Conservation (phyloP, 1,284 basidiomycete genomes). For the Cutaneotrichosporon sp. region DNA sequence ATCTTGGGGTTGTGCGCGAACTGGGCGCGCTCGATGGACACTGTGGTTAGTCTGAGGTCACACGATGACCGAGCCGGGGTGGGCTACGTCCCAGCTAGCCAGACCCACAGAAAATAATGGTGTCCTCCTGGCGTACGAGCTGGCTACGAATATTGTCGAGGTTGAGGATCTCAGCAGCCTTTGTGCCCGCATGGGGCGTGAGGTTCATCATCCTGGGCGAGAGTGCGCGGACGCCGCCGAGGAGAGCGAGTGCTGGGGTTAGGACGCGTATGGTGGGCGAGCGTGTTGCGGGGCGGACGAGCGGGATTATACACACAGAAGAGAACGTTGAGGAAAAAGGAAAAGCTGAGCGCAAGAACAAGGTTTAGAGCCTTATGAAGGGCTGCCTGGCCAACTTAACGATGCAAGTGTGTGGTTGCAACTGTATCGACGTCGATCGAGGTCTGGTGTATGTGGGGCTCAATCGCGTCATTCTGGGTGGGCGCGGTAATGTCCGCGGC, state of each 20-base stretch:
- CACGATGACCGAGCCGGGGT: too few species aligned
- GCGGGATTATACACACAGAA: not conserved
- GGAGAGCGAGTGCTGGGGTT: not conserved
- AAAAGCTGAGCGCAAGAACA: not conserved
- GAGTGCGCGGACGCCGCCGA: not conserved
- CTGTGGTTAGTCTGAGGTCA: slow-evolving; percentile 46
- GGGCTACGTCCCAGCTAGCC: too few species aligned
- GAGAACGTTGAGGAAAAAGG: not conserved
- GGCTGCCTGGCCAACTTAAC: too few species aligned
- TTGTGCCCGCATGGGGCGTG: slow-evolving; percentile 49
- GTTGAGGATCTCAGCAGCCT: slow-evolving; percentile 68
- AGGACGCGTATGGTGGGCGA: too few species aligned
- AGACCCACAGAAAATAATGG: slow-evolving; percentile 75
- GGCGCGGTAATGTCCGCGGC: too few species aligned
- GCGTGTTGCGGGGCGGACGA: not conserved
- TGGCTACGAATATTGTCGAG: slow-evolving; percentile 80
- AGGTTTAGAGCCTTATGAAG: too few species aligned
- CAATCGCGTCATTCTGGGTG: too few species aligned
- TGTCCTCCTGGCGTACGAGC: slow-evolving; percentile 88
- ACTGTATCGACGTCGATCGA: too few species aligned
- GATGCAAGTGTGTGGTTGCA: too few species aligned
- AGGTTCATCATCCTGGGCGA: slow-evolving; percentile 41
- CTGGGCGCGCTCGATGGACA: slow-evolving; percentile 91
- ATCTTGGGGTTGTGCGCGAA: slow-evolving; percentile 91
- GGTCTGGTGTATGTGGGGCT: too few species aligned